These are phyloP conservation scores for Agrocybe praecox DNA, from an alignment of 768 basidiomycete species.

Conservation along the genomic window DNA sequence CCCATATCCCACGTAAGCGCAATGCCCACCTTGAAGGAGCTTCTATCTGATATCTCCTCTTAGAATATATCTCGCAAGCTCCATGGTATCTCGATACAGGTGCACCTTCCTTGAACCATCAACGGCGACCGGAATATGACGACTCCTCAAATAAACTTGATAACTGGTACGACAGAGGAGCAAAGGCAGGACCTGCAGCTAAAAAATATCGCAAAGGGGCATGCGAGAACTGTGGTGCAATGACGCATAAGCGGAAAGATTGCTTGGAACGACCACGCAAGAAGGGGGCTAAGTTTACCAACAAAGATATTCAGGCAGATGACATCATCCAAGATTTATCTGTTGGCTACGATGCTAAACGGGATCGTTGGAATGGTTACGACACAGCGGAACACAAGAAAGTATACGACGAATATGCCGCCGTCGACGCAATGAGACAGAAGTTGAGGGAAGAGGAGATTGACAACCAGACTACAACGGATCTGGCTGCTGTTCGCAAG, in stretches of 20 bases:
- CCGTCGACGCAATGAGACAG: conserved; percentile 87
- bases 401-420: conserved; percentile 93
- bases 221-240: conserved; percentile 98
- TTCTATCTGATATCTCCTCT: conserved; percentile 5
- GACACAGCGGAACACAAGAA: conserved; percentile 84
- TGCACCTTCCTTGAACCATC: conserved; percentile 91
- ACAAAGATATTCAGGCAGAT: conserved; percentile 88
- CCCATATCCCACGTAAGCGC: conserved; percentile 92
- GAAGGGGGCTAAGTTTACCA: conserved; percentile 93
- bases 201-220: conserved; percentile 98
- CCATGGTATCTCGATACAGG: conserved; percentile 99
- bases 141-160: conserved; percentile 69
- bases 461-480: conserved; percentile 94
- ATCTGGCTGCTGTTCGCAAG: conserved; percentile 88
- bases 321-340: conserved; percentile 85
- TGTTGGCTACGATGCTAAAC: conserved; percentile 86
- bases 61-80: conserved; percentile 97
- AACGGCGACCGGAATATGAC: conserved; percentile 77
- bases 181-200: conserved; percentile 84
- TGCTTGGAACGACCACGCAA: conserved; percentile 96
- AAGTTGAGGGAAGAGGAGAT: conserved; percentile 95
- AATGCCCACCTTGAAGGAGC: neutral
- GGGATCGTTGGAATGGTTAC: conserved; percentile 99
- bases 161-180: conserved; percentile 90
- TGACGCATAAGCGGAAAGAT: conserved; percentile 90